Percentiles rank a stretch among this genome's conserved stretches.
These are phyloP conservation scores for Hypoxylon sp. DNA, from an alignment of 2,329 filamentous ascomycete species.

Conservation along the genomic window DNA sequence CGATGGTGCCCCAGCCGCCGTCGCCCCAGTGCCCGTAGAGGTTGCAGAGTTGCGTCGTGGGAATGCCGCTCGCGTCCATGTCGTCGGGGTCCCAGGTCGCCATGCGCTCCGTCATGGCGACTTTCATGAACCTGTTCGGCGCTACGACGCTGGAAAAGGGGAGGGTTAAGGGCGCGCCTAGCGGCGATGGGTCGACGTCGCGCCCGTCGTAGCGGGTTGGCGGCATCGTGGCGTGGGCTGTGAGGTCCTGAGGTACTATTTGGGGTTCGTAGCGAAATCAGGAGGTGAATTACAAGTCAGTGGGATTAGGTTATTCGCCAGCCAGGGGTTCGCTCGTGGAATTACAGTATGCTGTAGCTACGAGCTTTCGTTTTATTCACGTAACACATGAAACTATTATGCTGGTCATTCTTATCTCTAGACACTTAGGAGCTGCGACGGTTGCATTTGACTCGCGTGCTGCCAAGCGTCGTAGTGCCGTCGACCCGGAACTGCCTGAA, in stretches of 20 bases:
- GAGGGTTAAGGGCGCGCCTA: conserved; percentile 52
- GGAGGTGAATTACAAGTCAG: not conserved
- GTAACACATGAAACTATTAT: not conserved
- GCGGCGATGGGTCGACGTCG: conserved; percentile 28
- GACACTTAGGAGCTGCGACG: not conserved
- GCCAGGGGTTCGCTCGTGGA: not conserved
- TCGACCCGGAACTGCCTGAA: conserved; percentile 38
- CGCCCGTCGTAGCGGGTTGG: conserved; percentile 34
- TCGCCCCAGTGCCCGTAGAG: conserved; percentile 68
- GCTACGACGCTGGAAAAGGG: conserved; percentile 61
- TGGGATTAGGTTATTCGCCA: not conserved
- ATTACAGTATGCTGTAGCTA: not conserved
- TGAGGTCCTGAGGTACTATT: not conserved
- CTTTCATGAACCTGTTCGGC: conserved; percentile 69
- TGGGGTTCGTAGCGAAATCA: not conserved
- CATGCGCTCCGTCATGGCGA: conserved; percentile 69
- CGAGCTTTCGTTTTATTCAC: not conserved
- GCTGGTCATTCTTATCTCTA: not conserved
- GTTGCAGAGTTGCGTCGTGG: conserved; percentile 51
- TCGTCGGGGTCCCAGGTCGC: conserved; percentile 54
- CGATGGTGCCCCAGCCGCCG: conserved; percentile 61
- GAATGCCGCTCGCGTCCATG: conserved; percentile 37
- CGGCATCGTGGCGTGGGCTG: conserved; percentile 14
- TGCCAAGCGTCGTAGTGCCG: conserved; percentile 21
- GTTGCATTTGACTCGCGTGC: conserved; percentile 15